Evolutionary conservation across 441 rosid genomes (phyloP).

Genomic region (Capsella rubella): DNA sequence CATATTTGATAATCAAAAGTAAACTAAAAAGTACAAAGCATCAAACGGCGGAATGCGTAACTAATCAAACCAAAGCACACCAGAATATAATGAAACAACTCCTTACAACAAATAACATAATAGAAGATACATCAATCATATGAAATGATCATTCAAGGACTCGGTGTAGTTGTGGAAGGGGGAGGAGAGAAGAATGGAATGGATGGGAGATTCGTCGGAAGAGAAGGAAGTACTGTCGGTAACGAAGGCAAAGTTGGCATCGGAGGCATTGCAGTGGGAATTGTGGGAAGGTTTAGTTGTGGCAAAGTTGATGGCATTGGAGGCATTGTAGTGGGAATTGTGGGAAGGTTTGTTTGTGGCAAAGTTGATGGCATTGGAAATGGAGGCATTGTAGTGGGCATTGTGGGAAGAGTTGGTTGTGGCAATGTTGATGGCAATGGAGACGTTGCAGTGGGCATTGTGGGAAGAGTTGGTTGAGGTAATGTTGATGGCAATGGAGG

Average conservation of each 20-base stretch:
- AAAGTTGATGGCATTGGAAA: conserved; percentile 15
- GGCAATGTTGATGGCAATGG: conserved; percentile 40
- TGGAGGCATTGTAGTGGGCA: conserved; percentile 10
- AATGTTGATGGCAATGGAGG: conserved; percentile 39
- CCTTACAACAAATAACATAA: background rate
- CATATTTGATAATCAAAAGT: background rate
- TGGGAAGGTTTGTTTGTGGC: background rate
- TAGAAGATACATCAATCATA: conserved; percentile 15
- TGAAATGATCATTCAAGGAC: conserved; percentile 34
- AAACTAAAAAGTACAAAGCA: conserved; percentile 9
- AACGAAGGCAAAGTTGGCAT: conserved; percentile 28
- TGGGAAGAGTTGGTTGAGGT: conserved; percentile 32
- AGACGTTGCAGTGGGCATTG: conserved; percentile 4
- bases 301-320: conserved; percentile 11
- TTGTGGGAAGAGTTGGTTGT: conserved; percentile 27
- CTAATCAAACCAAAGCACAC: conserved; percentile 21
- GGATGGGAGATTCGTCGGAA: conserved; percentile 35
- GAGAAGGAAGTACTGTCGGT: conserved; percentile 33
- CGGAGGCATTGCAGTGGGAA: background rate
- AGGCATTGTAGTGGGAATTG: background rate
- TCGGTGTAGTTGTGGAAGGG: conserved; percentile 25
- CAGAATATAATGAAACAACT: conserved; percentile 3
- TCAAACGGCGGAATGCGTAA: background rate
- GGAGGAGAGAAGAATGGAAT: conserved; percentile 38
- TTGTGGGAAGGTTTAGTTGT: background rate